Base-by-base conservation (phyloP, 2,329 filamentous ascomycete genomes). In the Xylariaceae sp. region DNA sequence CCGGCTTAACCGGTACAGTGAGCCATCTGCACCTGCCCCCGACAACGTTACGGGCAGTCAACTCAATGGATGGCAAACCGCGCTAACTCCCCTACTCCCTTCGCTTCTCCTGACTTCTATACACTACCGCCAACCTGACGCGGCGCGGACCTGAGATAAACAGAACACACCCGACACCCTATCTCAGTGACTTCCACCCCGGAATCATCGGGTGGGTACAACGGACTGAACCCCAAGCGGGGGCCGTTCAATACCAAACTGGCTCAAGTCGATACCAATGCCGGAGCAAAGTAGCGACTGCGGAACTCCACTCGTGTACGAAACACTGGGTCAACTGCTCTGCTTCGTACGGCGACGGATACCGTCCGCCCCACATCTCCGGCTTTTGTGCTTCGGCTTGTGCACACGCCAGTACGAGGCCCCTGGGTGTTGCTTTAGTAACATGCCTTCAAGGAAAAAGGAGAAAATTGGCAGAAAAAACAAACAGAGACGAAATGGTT, bases 291-390 rank as follows among this genome's bases (percentile, higher is more conserved):
- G 82, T 82, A 41, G 80, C 75, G 30, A 90, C 74, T 0, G 87
- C 88, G 64, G 76, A 76, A 35, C 77, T 82, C 88, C 88, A 91
- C 71, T 90, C 88, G 23, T 77, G 77, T 64, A 82, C 78, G 68
- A 89, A 88, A 56, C 83, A 87, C 41, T 75, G 77, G 1, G 84
- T 78, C 37, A 91, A 78, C 70, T 85, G 80, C 3, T 79, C 74
- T 0, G 84, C 77, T 59, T 87, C 82, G 1, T 82, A 80, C 1
- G 76, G 69, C 1, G 80, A 76, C 0, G 88, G 87, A 30, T 75
- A 71, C 39, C 77, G 77, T 1, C 79, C 82, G 51, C 82, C 87
- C 88, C 88, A 91, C 86, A 90, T 91, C 58, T 83, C 81, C 2
- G 82, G 84, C 65, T 81, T 82, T 11, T 76, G 74, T 0, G 88